These are phyloP conservation scores for Clarireedia monteithiana DNA, from an alignment of 2,329 filamentous ascomycete genomes.

Conservation along the genomic window DNA sequence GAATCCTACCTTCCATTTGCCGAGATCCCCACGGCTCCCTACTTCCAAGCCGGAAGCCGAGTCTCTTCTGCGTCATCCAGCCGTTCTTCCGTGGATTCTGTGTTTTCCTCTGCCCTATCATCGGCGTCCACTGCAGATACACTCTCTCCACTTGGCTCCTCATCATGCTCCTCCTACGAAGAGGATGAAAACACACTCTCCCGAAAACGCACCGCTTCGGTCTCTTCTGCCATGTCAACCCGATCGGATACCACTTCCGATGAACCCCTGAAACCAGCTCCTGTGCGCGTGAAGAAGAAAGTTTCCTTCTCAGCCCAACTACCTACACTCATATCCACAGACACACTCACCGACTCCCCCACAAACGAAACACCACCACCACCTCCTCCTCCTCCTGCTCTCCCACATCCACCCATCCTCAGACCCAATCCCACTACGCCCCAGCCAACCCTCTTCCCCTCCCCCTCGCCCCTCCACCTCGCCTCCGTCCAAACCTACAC, in stretches of 20 bases:
- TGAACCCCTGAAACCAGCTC: conserved; percentile 5
- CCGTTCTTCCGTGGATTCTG: conserved; percentile 24
- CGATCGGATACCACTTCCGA: neutral
- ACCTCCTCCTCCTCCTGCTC: neutral
- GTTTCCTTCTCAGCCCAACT: conserved; percentile 20
- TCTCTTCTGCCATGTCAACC: conserved; percentile 1
- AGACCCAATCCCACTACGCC: neutral
- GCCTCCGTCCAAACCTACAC: neutral
- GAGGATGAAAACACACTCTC: neutral
- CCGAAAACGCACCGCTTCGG: conserved; percentile 7
- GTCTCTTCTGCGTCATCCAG: conserved; percentile 15
- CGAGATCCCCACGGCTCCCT: conserved; percentile 8
- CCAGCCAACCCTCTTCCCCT: neutral
- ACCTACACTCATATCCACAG: neutral
- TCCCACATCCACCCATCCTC: neutral
- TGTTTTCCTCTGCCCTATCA: conserved; percentile 21
- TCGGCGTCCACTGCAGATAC: conserved; percentile 10
- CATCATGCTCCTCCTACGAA: conserved; percentile 10
- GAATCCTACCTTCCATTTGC: conserved; percentile 20
- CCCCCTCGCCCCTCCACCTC: neutral
- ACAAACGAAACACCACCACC: neutral
- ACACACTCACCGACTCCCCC: neutral
- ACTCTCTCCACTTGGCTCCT: conserved; percentile 12
- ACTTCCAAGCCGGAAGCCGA: conserved; percentile 3
- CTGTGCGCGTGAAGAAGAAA: conserved; percentile 23